Base-by-base conservation (phyloP, 352 stramenopile genomes). In the Blastocystis hominis region DNA sequence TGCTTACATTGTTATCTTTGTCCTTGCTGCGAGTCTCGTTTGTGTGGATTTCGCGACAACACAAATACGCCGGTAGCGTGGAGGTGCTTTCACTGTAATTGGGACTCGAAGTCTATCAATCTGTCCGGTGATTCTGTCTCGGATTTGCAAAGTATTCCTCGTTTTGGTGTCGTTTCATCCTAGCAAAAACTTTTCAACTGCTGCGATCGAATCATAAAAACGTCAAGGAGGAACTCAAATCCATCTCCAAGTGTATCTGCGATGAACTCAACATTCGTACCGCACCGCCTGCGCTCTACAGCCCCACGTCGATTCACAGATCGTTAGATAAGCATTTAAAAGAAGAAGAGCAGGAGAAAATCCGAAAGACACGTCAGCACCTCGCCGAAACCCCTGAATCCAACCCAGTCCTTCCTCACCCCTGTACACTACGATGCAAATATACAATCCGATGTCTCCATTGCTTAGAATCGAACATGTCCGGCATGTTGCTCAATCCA, bases 81-180 rank as follows among this genome's bases (percentile, higher is more conserved):
- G 72, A 69, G 24, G 3, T 84, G 72, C 4, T 84, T 34, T 84
- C 44, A 30, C 5, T 84, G 72, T 34, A 34, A n/a, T n/a, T 84
- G 72, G 72, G 68, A 63, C 20, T 84, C 72, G 34, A 54, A 2
- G 2, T 55, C 50, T 17, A 77, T 61, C 55, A 15, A 40, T 77
- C 34, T 56, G 34, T 55, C 6, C 50, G 40, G 20, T 59, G 50
- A 59, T 59, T 59, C 50, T 59, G 2, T 59, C 50, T n/a, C 1
- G 10, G n/a, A 59, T n/a, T 20, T 59, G 10, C 50, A 59, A 59
- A 59, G 50, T 59, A n/a, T 30, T 30, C 24, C 24, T 30, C 24
- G 24, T 30, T 30, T 30, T 30, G 24, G 24, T 30, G 0, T 30
- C 0, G 24, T 30, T 30, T 30, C 24, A 30, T 30, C 24, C 10